Conservation (phyloP, 768 basidiomycete species). For the Terana coerulea region DNA sequence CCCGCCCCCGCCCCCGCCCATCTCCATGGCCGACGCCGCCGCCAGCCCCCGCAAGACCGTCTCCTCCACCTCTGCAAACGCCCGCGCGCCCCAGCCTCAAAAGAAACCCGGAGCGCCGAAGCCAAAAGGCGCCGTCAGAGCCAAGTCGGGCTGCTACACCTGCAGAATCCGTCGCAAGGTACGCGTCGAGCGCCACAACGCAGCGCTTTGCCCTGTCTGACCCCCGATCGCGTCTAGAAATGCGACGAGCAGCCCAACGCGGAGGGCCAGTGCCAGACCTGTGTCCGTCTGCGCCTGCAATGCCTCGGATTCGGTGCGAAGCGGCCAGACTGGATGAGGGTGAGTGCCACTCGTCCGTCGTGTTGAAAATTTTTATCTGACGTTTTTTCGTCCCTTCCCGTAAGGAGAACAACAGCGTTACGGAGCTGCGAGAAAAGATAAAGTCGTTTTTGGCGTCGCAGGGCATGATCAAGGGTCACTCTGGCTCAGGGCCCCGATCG, state of each 20-base stretch:
- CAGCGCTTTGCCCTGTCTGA: conserved; percentile 9
- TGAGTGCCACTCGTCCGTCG: conserved; percentile 34
- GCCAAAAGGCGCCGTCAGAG: conserved; percentile 77
- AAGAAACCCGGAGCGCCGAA: conserved; percentile 57
- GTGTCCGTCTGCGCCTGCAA: conserved; percentile 74
- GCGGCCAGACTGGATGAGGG: conserved; percentile 82
- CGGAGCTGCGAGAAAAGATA: conserved; percentile 70
- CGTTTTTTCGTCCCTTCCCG: not conserved
- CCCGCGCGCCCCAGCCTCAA: conserved; percentile 34
- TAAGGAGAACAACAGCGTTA: conserved; percentile 68
- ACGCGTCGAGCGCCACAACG: conserved; percentile 18
- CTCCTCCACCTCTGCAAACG: conserved; percentile 27
- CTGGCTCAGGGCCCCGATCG: conserved; percentile 60
- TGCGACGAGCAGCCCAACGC: conserved; percentile 72
- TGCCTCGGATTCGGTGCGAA: conserved; percentile 85
- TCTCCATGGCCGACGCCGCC: conserved; percentile 31
- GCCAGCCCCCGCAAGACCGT: conserved; percentile 29
- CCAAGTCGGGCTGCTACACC: conserved; percentile 87
- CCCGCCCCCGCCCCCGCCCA: conserved; percentile 12
- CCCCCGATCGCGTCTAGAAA: conserved; percentile 48
- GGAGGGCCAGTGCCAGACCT: conserved; percentile 68
- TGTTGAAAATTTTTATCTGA: conserved; percentile 10
- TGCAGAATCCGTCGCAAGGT: conserved; percentile 87
- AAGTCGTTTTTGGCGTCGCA: conserved; percentile 75
- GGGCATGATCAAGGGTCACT: conserved; percentile 89